phyloP scores from a whole-genome alignment of 768 basidiomycete genomes.

The Pilatotrama ljubarskyi region DNA sequence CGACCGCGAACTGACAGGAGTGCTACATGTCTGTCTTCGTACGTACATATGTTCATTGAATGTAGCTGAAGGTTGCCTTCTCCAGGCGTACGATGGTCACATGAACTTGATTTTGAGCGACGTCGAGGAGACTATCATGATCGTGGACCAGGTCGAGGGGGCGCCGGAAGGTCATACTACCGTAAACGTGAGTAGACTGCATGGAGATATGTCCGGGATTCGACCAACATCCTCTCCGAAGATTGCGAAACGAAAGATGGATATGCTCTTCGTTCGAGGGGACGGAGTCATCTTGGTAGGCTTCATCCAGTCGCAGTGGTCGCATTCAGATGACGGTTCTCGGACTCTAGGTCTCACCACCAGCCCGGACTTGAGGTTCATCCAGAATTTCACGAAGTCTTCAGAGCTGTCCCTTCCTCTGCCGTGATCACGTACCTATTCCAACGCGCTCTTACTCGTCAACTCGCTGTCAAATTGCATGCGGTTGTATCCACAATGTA shows the following conservation, averaged over 20 bases:
- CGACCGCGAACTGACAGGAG: constrained; percentile 87
- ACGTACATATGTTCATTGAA: not conserved
- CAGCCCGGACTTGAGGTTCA: constrained; percentile 48
- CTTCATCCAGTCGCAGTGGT: constrained; percentile 7
- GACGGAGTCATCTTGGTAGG: constrained; percentile 94
- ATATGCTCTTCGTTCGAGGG: constrained; percentile 97
- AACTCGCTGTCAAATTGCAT: not conserved
- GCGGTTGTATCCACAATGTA: constrained; percentile 8
- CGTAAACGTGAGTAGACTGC: constrained; percentile 55
- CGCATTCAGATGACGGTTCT: not conserved
- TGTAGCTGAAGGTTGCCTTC: constrained; percentile 19
- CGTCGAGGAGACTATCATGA: constrained; percentile 96
- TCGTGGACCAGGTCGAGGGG: constrained; percentile 84
- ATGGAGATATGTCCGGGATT: not conserved
- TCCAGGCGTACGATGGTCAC: constrained; percentile 98
- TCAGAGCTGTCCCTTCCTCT: constrained; percentile 26
- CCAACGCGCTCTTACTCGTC: not conserved
- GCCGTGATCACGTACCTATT: constrained; percentile 33
- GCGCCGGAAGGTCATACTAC: constrained; percentile 55
- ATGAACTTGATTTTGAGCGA: constrained; percentile 99
- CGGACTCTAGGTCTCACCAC: constrained; percentile 67
- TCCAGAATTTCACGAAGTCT: not conserved
- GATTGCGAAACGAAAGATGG: constrained; percentile 92
- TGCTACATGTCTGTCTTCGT: constrained; percentile 74
- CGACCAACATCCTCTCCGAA: constrained; percentile 31